Evolutionary conservation across 2,329 filamentous ascomycete genomes (phyloP), one percentile per base, ranked within the genome.

Genomic region (Fragosphaeria purpurea): DNA sequence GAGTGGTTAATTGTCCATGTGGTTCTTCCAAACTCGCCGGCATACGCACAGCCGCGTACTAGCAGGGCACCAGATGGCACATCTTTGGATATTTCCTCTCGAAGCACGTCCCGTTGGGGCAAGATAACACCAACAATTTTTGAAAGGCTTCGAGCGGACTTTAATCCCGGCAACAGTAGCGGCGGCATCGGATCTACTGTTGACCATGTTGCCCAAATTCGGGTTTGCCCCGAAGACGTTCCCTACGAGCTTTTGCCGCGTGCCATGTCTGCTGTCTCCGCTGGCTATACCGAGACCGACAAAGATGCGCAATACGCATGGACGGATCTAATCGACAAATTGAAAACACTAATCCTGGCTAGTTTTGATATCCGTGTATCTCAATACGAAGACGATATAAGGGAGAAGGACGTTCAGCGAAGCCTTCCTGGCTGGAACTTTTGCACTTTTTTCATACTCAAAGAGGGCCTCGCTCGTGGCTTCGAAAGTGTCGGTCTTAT

Each of bases 401-500:
- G 88, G 55, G 93, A 96, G 65, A 93, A 90, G 62, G 91, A 97
- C 59, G 79, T 84, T 0, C 90, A 97, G 64, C 79, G 91, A 44
- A 83, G 75, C 37, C 70, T 98, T 13, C 93, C 93, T 0, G 93
- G 93, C 0, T 98, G 93, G 93, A 98, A 98, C 62, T 98, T 98
- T 63, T 97, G 93, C 67, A 98, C 93, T 0, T 98, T 98, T 64
- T 98, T 98, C 64, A 90, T 98, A 12, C 75, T 98, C 7, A 98
- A 98, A 62, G 93, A 98, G 65, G 93, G 93, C 0, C 71, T 98
- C 38, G 91, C 93, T 1, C 79, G 88, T 57, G 94, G 91, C 0
- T 95, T 98, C 58, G 94, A 98, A 65, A 97, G 88, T 62, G 90
- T 97, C 4, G 94, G 94, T 1, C 73, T 98, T 8, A 88, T 96